Conservation (phyloP, 192 early-diverging fungal species). For the Gamsiella multidivaricata region DNA sequence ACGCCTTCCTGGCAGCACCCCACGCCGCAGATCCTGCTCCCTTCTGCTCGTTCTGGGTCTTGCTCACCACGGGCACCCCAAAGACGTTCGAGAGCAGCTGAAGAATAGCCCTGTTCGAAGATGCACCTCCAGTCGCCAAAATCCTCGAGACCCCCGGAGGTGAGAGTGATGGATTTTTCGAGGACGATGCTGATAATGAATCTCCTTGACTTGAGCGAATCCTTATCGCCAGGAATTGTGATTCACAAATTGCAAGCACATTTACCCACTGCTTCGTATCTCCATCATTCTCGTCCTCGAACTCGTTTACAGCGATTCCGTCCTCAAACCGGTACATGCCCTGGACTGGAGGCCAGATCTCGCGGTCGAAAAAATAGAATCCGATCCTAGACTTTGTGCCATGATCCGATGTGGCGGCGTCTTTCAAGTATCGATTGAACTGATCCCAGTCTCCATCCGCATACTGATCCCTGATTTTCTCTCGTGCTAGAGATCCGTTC, state of each 20-base stretch:
- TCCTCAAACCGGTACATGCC: conserved; percentile 74
- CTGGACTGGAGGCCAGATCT: conserved; percentile 79
- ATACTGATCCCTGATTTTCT: conserved; percentile 71
- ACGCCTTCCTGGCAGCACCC: conserved; percentile 70
- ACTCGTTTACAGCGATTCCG: conserved; percentile 54
- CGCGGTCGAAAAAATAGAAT: conserved; percentile 79
- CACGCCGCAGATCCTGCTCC: conserved; percentile 67
- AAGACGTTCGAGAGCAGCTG: conserved; percentile 79
- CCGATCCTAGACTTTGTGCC: conserved; percentile 54
- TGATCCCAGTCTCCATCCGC: conserved; percentile 65
- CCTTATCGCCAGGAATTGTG: conserved; percentile 79
- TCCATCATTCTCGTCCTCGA: conserved; percentile 26
- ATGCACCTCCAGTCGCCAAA: conserved; percentile 81
- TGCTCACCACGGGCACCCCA: conserved; percentile 69
- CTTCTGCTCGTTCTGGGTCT: conserved; percentile 17
- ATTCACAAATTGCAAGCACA: conserved; percentile 77
- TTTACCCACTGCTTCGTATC: conserved; percentile 39
- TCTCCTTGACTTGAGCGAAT: conserved; percentile 56
- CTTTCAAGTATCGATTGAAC: conserved; percentile 61
- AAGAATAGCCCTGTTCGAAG: conserved; percentile 65
- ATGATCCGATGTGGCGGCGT: conserved; percentile 13
- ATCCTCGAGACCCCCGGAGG: conserved; percentile 59
- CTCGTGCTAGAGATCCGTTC: conserved; percentile 86
- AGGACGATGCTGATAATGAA: conserved; percentile 21
- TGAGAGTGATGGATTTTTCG: neutral